These are phyloP conservation scores for Bothriochloa decipiens DNA, from an alignment of 176 grass and related monocot genomes.

Conservation along the genomic window DNA sequence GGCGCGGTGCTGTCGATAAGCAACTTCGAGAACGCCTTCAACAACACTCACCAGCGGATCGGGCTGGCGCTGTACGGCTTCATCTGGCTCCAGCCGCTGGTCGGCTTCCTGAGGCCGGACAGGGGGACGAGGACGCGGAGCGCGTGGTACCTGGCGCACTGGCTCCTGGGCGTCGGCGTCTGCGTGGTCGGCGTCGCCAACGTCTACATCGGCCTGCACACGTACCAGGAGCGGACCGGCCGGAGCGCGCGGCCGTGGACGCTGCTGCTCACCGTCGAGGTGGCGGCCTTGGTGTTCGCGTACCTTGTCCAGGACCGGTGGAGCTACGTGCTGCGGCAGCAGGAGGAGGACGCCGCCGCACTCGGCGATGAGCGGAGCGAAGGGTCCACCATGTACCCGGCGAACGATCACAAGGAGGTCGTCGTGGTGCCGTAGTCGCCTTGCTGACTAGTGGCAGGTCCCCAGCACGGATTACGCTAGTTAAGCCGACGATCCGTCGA, in stretches of 20 bases:
- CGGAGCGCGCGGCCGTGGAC: slow-evolving; percentile 71
- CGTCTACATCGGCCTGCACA: slow-evolving; percentile 78
- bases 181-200: slow-evolving; percentile 81
- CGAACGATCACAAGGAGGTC: slow-evolving; percentile 57
- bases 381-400: slow-evolving; percentile 44
- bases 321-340: slow-evolving; percentile 63
- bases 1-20: slow-evolving; percentile 76
- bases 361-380: slow-evolving; percentile 55
- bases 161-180: slow-evolving; percentile 62
- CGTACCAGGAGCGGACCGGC: slow-evolving; percentile 71
- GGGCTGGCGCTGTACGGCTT: slow-evolving; percentile 76
- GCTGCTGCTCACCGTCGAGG: slow-evolving; percentile 74
- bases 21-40: slow-evolving; percentile 93
- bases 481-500: background rate
- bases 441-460: background rate
- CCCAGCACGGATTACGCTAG: background rate
- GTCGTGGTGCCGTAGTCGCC: slow-evolving; percentile 27
- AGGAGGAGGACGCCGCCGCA: slow-evolving; percentile 27
- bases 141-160: slow-evolving; percentile 83
- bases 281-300: slow-evolving; percentile 58
- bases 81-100: slow-evolving; percentile 87
- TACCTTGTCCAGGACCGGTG: slow-evolving; percentile 90
- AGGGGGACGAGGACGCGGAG: slow-evolving; percentile 71
- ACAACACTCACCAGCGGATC: slow-evolving; percentile 89
- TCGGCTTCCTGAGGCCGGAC: slow-evolving; percentile 76